These are phyloP conservation scores for Leccinum aurantiacum DNA, from an alignment of 768 basidiomycete genomes.

Conservation along the genomic window DNA sequence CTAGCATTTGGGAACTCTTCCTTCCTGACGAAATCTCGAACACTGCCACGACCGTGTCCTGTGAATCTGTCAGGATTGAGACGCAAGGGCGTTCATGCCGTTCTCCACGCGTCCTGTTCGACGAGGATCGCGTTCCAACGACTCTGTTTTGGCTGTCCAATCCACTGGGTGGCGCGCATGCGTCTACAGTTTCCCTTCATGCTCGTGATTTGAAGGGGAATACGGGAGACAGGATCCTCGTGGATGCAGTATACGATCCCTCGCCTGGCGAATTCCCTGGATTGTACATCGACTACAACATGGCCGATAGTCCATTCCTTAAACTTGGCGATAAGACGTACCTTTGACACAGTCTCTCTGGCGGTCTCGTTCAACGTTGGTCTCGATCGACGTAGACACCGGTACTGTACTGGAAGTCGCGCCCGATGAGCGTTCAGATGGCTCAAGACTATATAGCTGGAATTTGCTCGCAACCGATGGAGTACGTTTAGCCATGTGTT, in stretches of 20 bases:
- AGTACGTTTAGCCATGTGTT: slow-evolving; percentile 42
- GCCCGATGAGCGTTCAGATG: slow-evolving; percentile 6
- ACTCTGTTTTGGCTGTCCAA: slow-evolving; percentile 55
- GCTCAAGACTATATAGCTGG: slow-evolving; percentile 47
- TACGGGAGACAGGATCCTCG: slow-evolving; percentile 29
- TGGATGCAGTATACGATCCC: slow-evolving; percentile 44
- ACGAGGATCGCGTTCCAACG: slow-evolving; percentile 20
- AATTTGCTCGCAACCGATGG: slow-evolving; percentile 52
- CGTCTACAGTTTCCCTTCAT: slow-evolving; percentile 51
- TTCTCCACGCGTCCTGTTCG: slow-evolving; percentile 49
- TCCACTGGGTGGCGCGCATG: slow-evolving; percentile 57
- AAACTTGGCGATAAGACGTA: slow-evolving; percentile 10
- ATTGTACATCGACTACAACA: slow-evolving; percentile 52
- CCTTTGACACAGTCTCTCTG: slow-evolving; percentile 46
- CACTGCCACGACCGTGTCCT: slow-evolving; percentile 14
- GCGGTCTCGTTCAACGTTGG: slow-evolving; percentile 52
- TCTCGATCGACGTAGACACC: slow-evolving; percentile 43
- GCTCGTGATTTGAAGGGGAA: slow-evolving; percentile 35
- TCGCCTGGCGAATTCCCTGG: slow-evolving; percentile 54
- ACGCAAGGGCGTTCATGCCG: slow-evolving; percentile 48
- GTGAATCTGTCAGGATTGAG: slow-evolving; percentile 38
- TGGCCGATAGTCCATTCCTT: slow-evolving; percentile 46
- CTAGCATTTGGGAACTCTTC: slow-evolving; percentile 52
- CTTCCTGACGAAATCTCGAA: slow-evolving; percentile 5
- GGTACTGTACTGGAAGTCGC: slow-evolving; percentile 41